A percentile compares a stretch with the other conserved stretches of the same genome.
These are phyloP conservation scores for Candida maltosa DNA, from an alignment of 805 yeast species.

Conservation along the genomic window DNA sequence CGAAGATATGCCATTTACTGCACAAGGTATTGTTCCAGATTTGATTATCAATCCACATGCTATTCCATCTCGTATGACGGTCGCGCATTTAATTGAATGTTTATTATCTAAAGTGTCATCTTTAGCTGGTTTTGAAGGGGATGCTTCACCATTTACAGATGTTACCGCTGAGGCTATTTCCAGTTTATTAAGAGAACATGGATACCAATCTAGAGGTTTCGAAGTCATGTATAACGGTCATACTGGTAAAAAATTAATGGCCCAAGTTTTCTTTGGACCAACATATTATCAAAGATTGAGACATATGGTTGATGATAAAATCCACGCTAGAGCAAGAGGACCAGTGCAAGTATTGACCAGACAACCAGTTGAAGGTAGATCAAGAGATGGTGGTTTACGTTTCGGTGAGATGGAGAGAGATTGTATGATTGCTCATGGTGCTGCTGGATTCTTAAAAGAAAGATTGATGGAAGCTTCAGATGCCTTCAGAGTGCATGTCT, in stretches of 20 bases:
- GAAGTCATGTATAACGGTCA: constrained; percentile 99
- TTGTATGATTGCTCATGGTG: constrained; percentile 99
- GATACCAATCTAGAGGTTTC: constrained; percentile 96
- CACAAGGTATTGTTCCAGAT: constrained; percentile 96
- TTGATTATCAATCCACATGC: constrained; percentile 98
- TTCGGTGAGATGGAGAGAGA: constrained; percentile 99
- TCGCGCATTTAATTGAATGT: constrained; percentile 98
- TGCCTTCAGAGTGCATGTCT: constrained; percentile 95
- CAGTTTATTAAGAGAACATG: constrained; percentile 86
- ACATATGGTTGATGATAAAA: constrained; percentile 99
- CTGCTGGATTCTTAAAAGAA: constrained; percentile 96
- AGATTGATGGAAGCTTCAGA: constrained; percentile 98
- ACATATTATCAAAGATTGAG: constrained; percentile 97
- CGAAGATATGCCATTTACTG: constrained; percentile 97
- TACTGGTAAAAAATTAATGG: constrained; percentile 96
- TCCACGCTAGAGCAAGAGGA: constrained; percentile 98
- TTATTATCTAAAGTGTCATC: constrained; percentile 92
- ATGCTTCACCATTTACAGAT: constrained; percentile 98
- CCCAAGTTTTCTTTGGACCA: constrained; percentile 99
- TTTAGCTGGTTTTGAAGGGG: constrained; percentile 95
- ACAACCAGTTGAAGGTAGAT: constrained; percentile 99
- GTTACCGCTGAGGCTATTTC: constrained; percentile 98
- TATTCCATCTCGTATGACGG: constrained; percentile 99
- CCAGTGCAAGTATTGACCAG: constrained; percentile 97
- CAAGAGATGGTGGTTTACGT: constrained; percentile 98